Conservation (phyloP, 2,329 filamentous ascomycete species). For the Fusarium floridanum region DNA sequence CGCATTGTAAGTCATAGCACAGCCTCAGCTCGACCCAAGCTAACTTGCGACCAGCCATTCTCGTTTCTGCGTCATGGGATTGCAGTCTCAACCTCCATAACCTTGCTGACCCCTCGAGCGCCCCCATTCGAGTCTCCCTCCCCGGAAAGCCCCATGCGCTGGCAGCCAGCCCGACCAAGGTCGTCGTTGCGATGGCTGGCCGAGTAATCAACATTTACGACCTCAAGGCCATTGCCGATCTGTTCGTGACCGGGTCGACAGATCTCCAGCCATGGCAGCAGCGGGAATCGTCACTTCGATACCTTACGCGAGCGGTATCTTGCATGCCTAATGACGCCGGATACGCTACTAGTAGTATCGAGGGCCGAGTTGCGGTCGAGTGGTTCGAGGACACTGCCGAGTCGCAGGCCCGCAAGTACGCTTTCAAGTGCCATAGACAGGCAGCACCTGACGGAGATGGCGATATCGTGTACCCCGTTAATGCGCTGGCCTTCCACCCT, state of each 20-base stretch:
- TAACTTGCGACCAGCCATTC: slow-evolving; percentile 65
- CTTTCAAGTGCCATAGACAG: slow-evolving; percentile 98
- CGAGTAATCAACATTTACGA: slow-evolving; percentile 97
- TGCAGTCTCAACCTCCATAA: slow-evolving; percentile 88
- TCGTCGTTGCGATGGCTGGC: slow-evolving; percentile 95
- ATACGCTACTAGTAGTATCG: slow-evolving; percentile 92
- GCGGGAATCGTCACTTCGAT: slow-evolving; percentile 93
- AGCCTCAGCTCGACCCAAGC: slow-evolving; percentile 6
- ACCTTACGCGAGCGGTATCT: slow-evolving; percentile 91
- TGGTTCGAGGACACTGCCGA: slow-evolving; percentile 94
- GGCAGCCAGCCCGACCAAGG: slow-evolving; percentile 80
- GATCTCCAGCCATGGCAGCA: slow-evolving; percentile 87
- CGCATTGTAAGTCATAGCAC: slow-evolving; percentile 68
- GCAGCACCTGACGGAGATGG: slow-evolving; percentile 71
- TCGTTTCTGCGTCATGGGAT: slow-evolving; percentile 96
- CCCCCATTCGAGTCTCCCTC: slow-evolving; percentile 75
- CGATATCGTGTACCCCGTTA: slow-evolving; percentile 92
- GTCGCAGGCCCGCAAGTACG: slow-evolving; percentile 93
- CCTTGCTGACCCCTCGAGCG: slow-evolving; percentile 63
- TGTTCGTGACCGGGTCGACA: slow-evolving; percentile 60
- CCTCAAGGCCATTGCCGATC: slow-evolving; percentile 73
- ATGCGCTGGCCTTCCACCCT: slow-evolving; percentile 90
- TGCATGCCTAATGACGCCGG: slow-evolving; percentile 98
- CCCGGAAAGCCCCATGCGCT: slow-evolving; percentile 92
- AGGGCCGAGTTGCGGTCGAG: slow-evolving; percentile 95